A percentile compares a stretch with the other conserved stretches of the same genome.
These are phyloP conservation scores for Aspergillus pseudoviridinutans DNA, from an alignment of 2,329 filamentous ascomycete species.

Conservation along the genomic window DNA sequence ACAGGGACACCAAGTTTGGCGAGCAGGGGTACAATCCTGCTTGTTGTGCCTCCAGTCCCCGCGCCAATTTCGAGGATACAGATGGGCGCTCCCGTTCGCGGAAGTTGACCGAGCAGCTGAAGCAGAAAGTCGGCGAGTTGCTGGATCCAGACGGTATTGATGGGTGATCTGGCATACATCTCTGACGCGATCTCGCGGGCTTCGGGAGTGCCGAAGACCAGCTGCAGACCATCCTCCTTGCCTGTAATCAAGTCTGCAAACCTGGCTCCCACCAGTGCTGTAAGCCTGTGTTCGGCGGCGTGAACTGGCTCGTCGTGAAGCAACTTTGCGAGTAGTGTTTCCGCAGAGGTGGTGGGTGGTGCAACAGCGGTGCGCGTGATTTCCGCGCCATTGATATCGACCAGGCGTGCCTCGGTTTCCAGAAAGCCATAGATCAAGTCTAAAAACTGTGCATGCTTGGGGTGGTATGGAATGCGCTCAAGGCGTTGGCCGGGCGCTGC, in stretches of 20 bases:
- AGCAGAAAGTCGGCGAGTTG: conserved; percentile 31
- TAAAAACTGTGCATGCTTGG: conserved; percentile 25
- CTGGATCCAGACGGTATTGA: conserved; percentile 27
- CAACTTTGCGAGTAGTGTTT: conserved; percentile 23
- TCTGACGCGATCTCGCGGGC: conserved; percentile 30
- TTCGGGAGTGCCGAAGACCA: conserved; percentile 36
- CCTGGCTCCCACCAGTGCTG: conserved; percentile 1
- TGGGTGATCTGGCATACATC: conserved; percentile 33
- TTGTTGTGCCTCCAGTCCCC: conserved; percentile 36
- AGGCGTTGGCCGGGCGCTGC: conserved; percentile 18
- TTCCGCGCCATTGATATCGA: conserved; percentile 20
- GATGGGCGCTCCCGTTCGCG: conserved; percentile 23
- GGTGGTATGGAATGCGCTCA: conserved; percentile 18
- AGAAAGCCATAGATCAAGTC: conserved; percentile 32
- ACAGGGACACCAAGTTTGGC: conserved; percentile 20
- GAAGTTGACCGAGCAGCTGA: conserved; percentile 3
- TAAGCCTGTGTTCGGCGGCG: conserved; percentile 17
- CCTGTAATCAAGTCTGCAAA: conserved; percentile 20
- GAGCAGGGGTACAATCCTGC: conserved; percentile 22
- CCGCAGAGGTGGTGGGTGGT: conserved; percentile 14
- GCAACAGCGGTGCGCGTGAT: conserved; percentile 26
- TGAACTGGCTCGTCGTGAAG: conserved; percentile 21
- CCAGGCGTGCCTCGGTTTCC: conserved; percentile 25
- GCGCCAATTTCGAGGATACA: conserved; percentile 39
- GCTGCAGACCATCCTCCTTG: conserved; percentile 32